Conservation (phyloP, 163 green algal genomes). For the Volvox carteri region DNA sequence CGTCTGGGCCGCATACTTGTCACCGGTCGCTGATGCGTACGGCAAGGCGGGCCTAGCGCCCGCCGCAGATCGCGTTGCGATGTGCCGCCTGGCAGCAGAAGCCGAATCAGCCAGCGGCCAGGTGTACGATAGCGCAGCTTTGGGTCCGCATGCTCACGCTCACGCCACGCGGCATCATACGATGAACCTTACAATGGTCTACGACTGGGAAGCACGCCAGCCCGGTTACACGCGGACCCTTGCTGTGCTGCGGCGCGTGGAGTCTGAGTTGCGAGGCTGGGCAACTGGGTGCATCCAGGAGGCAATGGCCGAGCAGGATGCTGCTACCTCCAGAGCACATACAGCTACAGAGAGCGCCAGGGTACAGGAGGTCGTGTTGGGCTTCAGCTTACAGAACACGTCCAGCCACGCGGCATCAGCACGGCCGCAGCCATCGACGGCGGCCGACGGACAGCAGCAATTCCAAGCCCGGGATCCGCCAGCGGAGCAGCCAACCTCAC, state of each 20-base stretch:
- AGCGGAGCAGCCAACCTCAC: too few relatives aligned
- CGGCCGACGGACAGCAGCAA: too few relatives aligned
- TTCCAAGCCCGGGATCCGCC: too few relatives aligned
- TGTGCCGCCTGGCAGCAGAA: constrained; percentile 81
- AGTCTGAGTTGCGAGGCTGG: constrained; percentile 55
- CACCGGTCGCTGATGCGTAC: constrained; percentile 88
- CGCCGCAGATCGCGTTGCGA: constrained; percentile 81
- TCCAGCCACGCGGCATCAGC: too few relatives aligned
- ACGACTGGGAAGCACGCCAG: constrained; percentile 91
- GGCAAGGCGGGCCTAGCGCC: constrained; percentile 82
- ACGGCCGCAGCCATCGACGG: too few relatives aligned
- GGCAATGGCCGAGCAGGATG: too few relatives aligned
- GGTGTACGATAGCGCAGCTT: not conserved
- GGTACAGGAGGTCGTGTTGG: too few relatives aligned
- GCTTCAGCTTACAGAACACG: too few relatives aligned
- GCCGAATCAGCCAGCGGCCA: constrained; percentile 29
- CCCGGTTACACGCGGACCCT: constrained; percentile 85
- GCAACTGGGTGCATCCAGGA: not conserved
- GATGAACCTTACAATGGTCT: constrained; percentile 85
- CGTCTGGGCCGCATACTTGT: constrained; percentile 87
- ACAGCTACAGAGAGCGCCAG: not conserved
- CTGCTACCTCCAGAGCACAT: not conserved
- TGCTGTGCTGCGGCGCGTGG: constrained; percentile 81
- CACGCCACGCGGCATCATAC: not conserved
- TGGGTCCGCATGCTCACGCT: not conserved